These are phyloP conservation scores for Globisporangium uncinulatum DNA, from an alignment of 352 stramenopile genomes.

Conservation along the genomic window DNA sequence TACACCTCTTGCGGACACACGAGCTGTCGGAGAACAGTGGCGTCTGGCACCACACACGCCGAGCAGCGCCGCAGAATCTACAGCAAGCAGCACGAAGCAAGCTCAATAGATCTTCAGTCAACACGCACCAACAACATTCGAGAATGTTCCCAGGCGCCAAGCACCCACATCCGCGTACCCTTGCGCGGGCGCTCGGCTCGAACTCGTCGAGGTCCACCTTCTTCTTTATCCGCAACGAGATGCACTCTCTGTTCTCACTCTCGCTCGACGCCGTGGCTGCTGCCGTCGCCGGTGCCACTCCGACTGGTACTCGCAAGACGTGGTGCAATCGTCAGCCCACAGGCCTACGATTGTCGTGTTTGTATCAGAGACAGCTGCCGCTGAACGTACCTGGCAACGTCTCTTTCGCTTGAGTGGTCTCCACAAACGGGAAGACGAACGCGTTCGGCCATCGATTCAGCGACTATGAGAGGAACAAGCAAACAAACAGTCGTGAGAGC, in stretches of 20 bases:
- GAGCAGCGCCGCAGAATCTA: conserved; percentile 60
- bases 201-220: conserved; percentile 35
- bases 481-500: not conserved
- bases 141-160: not conserved
- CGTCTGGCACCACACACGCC: conserved; percentile 48
- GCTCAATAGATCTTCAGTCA: not conserved
- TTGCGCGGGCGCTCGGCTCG: conserved; percentile 19
- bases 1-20: conserved; percentile 41
- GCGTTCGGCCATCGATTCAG: conserved; percentile 78
- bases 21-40: conserved; percentile 58
- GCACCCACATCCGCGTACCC: conserved; percentile 7
- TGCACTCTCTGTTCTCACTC: conserved; percentile 26
- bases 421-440: conserved; percentile 70
- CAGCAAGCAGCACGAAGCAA: not conserved
- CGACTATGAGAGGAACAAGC: conserved; percentile 21
- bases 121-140: not conserved
- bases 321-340: too few relatives aligned
- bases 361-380: too few relatives aligned
- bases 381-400: conserved; percentile 8
- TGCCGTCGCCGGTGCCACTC: not conserved
- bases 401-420: conserved; percentile 22
- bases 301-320: not conserved
- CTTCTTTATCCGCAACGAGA: conserved; percentile 56
- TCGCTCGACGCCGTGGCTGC: conserved; percentile 1
- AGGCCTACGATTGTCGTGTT: too few relatives aligned